A percentile compares a stretch with the other conserved stretches of the same genome.
Conservation (phyloP, 2,329 filamentous ascomycete genomes). For the Claviceps pazoutovae region DNA sequence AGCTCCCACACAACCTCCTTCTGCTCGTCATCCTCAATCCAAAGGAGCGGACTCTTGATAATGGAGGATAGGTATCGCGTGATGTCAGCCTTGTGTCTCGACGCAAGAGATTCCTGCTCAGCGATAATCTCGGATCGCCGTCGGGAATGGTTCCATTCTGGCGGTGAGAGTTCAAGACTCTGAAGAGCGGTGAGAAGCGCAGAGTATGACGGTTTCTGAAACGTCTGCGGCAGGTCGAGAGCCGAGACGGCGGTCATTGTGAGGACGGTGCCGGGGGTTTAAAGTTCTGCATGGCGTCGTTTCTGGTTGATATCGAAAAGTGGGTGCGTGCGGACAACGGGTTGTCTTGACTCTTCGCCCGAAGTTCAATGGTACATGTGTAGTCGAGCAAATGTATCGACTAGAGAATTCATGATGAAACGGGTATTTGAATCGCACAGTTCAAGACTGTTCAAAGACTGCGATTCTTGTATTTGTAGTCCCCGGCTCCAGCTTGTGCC, state of each 20-base stretch:
- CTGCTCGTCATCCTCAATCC: constrained; percentile 53
- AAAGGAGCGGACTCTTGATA: constrained; percentile 50
- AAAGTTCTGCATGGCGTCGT: not conserved
- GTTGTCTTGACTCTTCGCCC: not conserved
- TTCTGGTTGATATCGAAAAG: not conserved
- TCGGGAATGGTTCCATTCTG: constrained; percentile 46
- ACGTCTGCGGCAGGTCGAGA: constrained; percentile 65
- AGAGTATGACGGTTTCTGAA: constrained; percentile 55
- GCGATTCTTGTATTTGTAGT: not conserved
- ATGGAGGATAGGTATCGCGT: constrained; percentile 56
- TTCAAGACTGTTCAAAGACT: not conserved
- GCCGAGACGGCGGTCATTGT: constrained; percentile 11
- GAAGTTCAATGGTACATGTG: not conserved
- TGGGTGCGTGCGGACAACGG: not conserved
- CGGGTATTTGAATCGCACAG: not conserved
- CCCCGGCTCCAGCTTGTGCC: not conserved
- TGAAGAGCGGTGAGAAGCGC: constrained; percentile 53
- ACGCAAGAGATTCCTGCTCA: constrained; percentile 26
- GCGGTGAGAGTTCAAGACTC: constrained; percentile 51
- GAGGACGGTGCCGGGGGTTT: not conserved
- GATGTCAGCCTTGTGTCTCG: constrained; percentile 34
- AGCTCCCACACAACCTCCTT: constrained; percentile 62
- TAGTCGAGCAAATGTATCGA: not conserved
- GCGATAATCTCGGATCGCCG: constrained; percentile 27
- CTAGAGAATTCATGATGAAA: not conserved